phyloP scores from a whole-genome alignment of 2,329 filamentous ascomycete genomes.

The Lasiodiplodia theobromae region DNA sequence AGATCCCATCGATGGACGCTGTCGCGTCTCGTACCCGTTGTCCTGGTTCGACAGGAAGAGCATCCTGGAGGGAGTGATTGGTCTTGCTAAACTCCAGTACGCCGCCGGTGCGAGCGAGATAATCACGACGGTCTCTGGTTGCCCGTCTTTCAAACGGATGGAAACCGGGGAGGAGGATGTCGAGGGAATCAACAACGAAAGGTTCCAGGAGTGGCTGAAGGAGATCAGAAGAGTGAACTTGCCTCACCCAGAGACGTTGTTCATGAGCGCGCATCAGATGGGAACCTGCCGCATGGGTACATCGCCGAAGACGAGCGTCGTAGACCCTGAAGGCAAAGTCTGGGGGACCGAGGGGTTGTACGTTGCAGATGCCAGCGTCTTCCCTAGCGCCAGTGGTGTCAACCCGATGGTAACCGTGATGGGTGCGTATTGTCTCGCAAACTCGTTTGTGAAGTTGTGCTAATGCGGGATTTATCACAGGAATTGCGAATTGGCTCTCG shows the following conservation, averaged over 20 bases:
- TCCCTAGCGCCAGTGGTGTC: constrained; percentile 78
- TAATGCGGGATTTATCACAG: constrained; percentile 28
- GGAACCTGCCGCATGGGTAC: constrained; percentile 76
- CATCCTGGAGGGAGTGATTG: constrained; percentile 74
- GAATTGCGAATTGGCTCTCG: constrained; percentile 47
- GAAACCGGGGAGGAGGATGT: constrained; percentile 35
- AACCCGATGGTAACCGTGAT: constrained; percentile 84
- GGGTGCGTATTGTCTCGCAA: constrained; percentile 41
- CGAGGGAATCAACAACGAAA: constrained; percentile 63
- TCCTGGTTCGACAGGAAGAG: constrained; percentile 76
- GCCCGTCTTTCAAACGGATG: constrained; percentile 64
- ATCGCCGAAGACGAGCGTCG: constrained; percentile 49
- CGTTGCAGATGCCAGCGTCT: constrained; percentile 77
- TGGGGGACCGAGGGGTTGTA: constrained; percentile 73
- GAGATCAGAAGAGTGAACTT: constrained; percentile 59
- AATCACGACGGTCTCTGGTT: constrained; percentile 66
- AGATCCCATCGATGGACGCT: constrained; percentile 69
- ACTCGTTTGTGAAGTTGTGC: not conserved
- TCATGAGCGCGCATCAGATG: constrained; percentile 82
- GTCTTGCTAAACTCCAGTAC: constrained; percentile 77
- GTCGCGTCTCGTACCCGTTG: constrained; percentile 62
- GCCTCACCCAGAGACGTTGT: constrained; percentile 59
- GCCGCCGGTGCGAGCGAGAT: constrained; percentile 83
- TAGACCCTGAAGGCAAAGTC: constrained; percentile 55
- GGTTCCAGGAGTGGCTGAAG: constrained; percentile 68